Conservation (phyloP, 305 asterid species). For the Ilex paraguariensis region DNA sequence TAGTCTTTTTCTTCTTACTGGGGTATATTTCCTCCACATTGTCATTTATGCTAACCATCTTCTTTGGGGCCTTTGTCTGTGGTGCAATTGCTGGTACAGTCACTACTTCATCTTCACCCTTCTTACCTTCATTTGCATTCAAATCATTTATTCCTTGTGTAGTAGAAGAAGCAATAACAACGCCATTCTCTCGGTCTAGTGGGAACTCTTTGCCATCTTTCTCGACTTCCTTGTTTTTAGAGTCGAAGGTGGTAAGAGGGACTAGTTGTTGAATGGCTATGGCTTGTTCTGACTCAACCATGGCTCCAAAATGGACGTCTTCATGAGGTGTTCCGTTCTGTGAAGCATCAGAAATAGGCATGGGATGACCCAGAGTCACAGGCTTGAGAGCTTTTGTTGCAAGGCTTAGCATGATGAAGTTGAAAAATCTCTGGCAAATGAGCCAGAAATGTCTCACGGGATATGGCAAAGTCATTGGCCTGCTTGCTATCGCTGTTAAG, state of each 20-base stretch:
- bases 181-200: no score
- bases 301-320: no score
- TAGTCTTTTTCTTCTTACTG: constrained; percentile 4
- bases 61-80: constrained; percentile 21
- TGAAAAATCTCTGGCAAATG: constrained; percentile 4
- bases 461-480: background rate
- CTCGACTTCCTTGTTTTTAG: no score
- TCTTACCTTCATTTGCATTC: constrained; percentile 6
- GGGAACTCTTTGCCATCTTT: no score
- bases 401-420: constrained; percentile 5
- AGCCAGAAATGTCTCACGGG: constrained; percentile 3
- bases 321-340: no score
- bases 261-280: no score
- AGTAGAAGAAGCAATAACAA: no score
- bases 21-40: constrained; percentile 20
- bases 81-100: background rate
- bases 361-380: constrained; percentile 13
- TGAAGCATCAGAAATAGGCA: background rate
- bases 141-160: no score
- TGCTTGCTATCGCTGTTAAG: no score
- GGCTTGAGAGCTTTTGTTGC: constrained; percentile 20
- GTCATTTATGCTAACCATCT: constrained; percentile 29
- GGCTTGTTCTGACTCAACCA: no score
- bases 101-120: background rate
- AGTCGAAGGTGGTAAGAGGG: no score